A percentile compares a stretch with the other conserved stretches of the same genome.
These are phyloP conservation scores for Styphnolobium japonicum DNA, from an alignment of 306 rosid genomes.

Conservation along the genomic window DNA sequence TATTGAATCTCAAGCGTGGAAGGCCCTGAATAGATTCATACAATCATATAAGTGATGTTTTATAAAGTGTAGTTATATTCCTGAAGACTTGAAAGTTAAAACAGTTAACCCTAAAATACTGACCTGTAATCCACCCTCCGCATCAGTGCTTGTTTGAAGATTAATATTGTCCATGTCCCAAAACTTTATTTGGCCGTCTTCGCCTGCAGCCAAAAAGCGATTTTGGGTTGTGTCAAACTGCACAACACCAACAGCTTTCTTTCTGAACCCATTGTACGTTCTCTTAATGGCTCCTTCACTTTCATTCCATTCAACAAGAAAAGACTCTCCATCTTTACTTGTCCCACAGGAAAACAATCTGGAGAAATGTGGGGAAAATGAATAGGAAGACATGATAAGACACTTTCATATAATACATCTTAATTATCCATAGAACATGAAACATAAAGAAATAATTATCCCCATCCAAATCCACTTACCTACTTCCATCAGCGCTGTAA, in stretches of 20 bases:
- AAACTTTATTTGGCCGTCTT: constrained; percentile 78
- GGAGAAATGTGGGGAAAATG: constrained; percentile 9
- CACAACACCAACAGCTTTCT: constrained; percentile 72
- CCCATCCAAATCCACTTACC: constrained; percentile 47
- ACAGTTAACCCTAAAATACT: constrained; percentile 22
- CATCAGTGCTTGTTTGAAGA: constrained; percentile 55
- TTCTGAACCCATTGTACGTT: constrained; percentile 69
- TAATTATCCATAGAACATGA: background rate
- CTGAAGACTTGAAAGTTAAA: constrained; percentile 5
- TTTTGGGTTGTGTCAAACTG: constrained; percentile 86
- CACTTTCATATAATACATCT: constrained; percentile 1
- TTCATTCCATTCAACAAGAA: constrained; percentile 87
- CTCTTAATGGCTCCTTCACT: constrained; percentile 82
- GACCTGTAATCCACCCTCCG: constrained; percentile 80
- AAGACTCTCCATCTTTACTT: constrained; percentile 84
- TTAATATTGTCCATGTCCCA: constrained; percentile 80
- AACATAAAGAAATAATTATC: background rate
- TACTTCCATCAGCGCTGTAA: constrained; percentile 82
- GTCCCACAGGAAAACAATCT: constrained; percentile 95
- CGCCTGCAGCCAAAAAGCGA: constrained; percentile 88
- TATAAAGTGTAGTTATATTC: background rate
- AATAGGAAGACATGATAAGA: background rate
- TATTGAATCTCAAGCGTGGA: constrained; percentile 80
- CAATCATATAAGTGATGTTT: constrained; percentile 1
- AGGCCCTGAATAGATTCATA: constrained; percentile 54